Base-by-base conservation (phyloP, 257 asterid genomes). In the Nicotiana paniculata region DNA sequence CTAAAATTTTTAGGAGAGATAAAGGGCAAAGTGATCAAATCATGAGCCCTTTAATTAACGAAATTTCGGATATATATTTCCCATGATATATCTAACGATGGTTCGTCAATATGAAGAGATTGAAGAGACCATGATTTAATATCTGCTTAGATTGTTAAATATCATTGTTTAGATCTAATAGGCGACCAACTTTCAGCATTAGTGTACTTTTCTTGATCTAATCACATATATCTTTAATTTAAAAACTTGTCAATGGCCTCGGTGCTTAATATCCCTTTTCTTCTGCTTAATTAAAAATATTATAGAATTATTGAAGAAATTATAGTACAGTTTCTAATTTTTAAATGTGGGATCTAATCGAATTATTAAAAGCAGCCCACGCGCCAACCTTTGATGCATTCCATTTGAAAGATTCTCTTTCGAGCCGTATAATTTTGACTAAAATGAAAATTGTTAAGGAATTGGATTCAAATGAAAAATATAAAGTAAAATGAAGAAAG, bases 381-480 rank as follows among this genome's bases (percentile, higher is more conserved):
- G 61, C 24, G 24, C 59, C 59, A 78, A 15, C 55, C 9, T 59
- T 55, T 35, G 11, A 13, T 68, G 35, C 35, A 30, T 37, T 79
- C 6, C 15, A 4, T 21, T 35, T 43, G 35, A 68, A 62, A 77
- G 68, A 77, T 77, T 77, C 32, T 57, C 68, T 77, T 5, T 11
- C 11, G 4, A 37, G 82, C 74, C 26, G 82, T 59, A 79, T 33
- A 58, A 61, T 35, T 2, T 78, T 79, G 82, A 59, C 82, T 79
- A 33, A 13, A 61, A 35, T 55, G 13, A 15, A 35, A 78, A 4
- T 26, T 1, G 17, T 30, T 13, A 18, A 58, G 2, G 12, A 10
- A 11, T 33, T 6, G 24, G 54, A 78, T 13, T 77, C 32, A 37
- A 37, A 37, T 37, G 30, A 68, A 18, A 26, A 12, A 5, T 32